Evolutionary conservation across 352 stramenopile genomes (phyloP).

Genomic region (Globisporangium middletonii): DNA sequence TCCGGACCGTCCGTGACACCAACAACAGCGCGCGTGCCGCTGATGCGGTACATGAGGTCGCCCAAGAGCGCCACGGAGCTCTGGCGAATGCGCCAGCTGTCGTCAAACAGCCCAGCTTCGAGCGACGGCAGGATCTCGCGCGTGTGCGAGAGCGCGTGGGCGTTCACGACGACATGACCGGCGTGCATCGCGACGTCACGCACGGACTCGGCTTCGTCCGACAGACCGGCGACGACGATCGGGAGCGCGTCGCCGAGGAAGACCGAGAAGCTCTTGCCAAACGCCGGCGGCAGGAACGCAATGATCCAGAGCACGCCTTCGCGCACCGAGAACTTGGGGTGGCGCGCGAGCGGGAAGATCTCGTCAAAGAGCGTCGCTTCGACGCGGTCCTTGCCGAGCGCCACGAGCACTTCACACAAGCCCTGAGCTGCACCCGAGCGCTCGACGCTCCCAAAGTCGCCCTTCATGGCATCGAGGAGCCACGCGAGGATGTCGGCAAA

Average conservation of each 20-base stretch:
- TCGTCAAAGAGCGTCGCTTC: constrained; percentile 84
- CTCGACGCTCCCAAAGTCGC: constrained; percentile 94
- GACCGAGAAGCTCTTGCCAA: constrained; percentile 91
- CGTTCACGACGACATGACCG: constrained; percentile 97
- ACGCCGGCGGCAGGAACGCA: constrained; percentile 95
- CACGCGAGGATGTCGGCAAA: constrained; percentile 96
- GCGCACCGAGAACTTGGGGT: constrained; percentile 93
- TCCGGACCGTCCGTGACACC: constrained; percentile 52
- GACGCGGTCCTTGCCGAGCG: constrained; percentile 73
- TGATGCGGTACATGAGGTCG: constrained; percentile 96
- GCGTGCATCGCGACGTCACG: constrained; percentile 96
- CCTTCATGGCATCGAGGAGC: constrained; percentile 95
- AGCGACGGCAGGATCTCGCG: constrained; percentile 97
- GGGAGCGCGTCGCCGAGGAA: constrained; percentile 94
- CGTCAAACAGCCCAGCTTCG: constrained; percentile 94
- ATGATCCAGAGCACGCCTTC: constrained; percentile 99
- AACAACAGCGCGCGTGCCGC: constrained; percentile 93
- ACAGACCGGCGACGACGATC: constrained; percentile 96
- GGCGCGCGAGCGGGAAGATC: constrained; percentile 92
- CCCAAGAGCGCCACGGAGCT: constrained; percentile 96
- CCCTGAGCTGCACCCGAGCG: constrained; percentile 97
- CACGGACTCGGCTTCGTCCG: constrained; percentile 97
- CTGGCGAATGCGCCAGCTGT: constrained; percentile 98
- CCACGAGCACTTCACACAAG: constrained; percentile 94
- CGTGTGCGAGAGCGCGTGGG: constrained; percentile 94